Evolutionary conservation across 1,139 yeast genomes (phyloP).

Genomic region (Saccharomyces hybrid): DNA sequence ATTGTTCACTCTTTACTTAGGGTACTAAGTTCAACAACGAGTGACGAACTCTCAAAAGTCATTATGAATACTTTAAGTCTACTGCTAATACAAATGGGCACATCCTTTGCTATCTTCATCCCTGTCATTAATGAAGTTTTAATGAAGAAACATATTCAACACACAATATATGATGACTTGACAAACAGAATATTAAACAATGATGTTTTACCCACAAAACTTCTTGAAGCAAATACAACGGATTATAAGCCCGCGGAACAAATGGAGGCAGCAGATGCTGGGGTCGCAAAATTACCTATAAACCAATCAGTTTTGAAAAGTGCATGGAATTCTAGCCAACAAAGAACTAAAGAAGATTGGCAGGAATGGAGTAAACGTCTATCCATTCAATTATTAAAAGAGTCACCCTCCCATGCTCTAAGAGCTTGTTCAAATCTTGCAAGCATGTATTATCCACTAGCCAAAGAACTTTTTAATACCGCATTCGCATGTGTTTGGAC

Average conservation of each 20-base stretch:
- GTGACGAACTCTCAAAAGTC: conserved; percentile 54
- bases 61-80: conserved; percentile 78
- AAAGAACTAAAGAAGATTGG: conserved; percentile 94
- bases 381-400: conserved; percentile 78
- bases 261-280: conserved; percentile 55
- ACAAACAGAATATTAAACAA: conserved; percentile 72
- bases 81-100: conserved; percentile 70
- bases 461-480: conserved; percentile 87
- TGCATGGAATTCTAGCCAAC: conserved; percentile 90
- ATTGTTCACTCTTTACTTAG: conserved; percentile 82
- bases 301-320: conserved; percentile 43
- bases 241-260: conserved; percentile 52
- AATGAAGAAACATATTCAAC: conserved; percentile 57
- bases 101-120: conserved; percentile 81
- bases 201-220: conserved; percentile 80
- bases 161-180: conserved; percentile 71
- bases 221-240: conserved; percentile 54
- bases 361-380: conserved; percentile 92
- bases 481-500: conserved; percentile 97
- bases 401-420: conserved; percentile 91
- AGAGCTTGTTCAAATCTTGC: conserved; percentile 92
- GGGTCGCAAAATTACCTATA: conserved; percentile 63
- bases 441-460: conserved; percentile 78
- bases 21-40: conserved; percentile 45
- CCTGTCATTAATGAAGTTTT: conserved; percentile 77